A percentile compares a stretch with the other conserved stretches of the same genome.
phyloP scores from a whole-genome alignment of 495 filamentous ascomycete species.

The Aspergillus olivimuriae region DNA sequence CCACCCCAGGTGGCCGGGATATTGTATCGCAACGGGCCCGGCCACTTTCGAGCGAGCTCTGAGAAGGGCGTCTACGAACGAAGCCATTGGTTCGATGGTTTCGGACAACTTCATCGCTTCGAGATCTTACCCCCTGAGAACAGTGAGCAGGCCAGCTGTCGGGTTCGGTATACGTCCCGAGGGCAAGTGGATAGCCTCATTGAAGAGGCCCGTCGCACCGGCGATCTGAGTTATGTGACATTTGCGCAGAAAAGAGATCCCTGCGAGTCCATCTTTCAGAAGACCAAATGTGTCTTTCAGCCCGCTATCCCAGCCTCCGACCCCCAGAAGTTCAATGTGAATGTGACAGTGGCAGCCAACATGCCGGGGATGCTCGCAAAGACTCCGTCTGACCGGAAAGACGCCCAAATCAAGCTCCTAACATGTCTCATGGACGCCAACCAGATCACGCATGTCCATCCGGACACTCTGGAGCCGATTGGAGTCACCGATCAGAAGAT shows the following conservation, averaged over 20 bases:
- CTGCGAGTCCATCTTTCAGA: conserved; percentile 8
- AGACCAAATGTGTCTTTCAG: conserved; percentile 7
- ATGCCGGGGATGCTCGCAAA: conserved; percentile 6
- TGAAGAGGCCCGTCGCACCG: conserved; percentile 5
- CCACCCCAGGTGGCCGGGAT: conserved; percentile 5
- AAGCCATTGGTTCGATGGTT: conserved; percentile 15
- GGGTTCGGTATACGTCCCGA: conserved; percentile 9
- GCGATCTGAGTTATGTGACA: conserved; percentile 4
- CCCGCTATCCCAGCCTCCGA: not conserved
- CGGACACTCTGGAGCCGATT: conserved; percentile 10
- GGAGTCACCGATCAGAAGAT: conserved; percentile 5
- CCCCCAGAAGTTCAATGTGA: conserved; percentile 1
- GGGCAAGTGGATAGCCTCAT: conserved; percentile 9
- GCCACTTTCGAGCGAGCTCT: conserved; percentile 3
- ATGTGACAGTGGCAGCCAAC: conserved; percentile 8
- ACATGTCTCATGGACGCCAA: conserved; percentile 9
- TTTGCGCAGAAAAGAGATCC: conserved; percentile 14
- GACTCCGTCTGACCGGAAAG: not conserved
- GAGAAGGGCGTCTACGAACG: not conserved
- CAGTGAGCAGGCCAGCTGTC: conserved; percentile 6
- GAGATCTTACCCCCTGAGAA: conserved; percentile 1
- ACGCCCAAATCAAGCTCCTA: not conserved
- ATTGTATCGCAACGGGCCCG: conserved; percentile 6
- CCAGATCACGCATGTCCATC: conserved; percentile 1
- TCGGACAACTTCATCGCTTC: conserved; percentile 9